Percentiles rank a stretch among this genome's conserved stretches.
Conservation (phyloP, 163 green algal genomes). For the Chlamydomonas reinhardtii region DNA sequence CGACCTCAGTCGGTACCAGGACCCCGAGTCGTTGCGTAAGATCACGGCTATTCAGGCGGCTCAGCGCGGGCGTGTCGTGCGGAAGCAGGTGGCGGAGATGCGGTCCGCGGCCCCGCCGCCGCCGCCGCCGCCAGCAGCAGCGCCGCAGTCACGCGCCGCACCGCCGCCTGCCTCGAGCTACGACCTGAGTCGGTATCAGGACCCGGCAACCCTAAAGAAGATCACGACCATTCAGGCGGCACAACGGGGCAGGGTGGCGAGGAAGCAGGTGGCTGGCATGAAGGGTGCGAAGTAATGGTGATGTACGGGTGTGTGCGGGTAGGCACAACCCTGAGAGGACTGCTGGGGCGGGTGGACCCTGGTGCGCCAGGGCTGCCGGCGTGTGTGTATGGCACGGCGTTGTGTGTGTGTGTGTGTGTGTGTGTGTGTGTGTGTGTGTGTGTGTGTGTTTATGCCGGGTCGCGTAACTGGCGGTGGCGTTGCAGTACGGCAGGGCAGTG, state of each 20-base stretch:
- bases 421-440: too few relatives aligned
- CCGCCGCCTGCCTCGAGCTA: not conserved
- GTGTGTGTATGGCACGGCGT: too few relatives aligned
- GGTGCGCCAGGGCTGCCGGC: too few relatives aligned
- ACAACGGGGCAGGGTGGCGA: not conserved
- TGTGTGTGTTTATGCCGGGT: too few relatives aligned
- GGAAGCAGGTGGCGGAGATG: not conserved
- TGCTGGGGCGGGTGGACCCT: too few relatives aligned
- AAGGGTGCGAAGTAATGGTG: not conserved
- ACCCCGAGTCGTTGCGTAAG: constrained; percentile 24
- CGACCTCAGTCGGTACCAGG: constrained; percentile 8
- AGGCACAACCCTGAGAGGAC: too few relatives aligned
- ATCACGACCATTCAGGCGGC: not conserved
- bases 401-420: too few relatives aligned
- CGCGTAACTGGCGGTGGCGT: too few relatives aligned
- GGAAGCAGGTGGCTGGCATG: not conserved
- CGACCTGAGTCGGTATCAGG: constrained; percentile 12
- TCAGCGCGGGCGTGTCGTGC: not conserved
- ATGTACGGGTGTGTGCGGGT: too few relatives aligned
- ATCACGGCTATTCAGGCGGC: constrained; percentile 10
- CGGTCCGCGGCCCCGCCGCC: not conserved
- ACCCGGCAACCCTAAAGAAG: not conserved
- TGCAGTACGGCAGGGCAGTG: too few relatives aligned
- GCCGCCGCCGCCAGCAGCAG: too few relatives aligned
- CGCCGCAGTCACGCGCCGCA: not conserved